Evolutionary conservation across 1,284 basidiomycete species (phyloP).

Genomic region (Phaffia rhodozyma): DNA sequence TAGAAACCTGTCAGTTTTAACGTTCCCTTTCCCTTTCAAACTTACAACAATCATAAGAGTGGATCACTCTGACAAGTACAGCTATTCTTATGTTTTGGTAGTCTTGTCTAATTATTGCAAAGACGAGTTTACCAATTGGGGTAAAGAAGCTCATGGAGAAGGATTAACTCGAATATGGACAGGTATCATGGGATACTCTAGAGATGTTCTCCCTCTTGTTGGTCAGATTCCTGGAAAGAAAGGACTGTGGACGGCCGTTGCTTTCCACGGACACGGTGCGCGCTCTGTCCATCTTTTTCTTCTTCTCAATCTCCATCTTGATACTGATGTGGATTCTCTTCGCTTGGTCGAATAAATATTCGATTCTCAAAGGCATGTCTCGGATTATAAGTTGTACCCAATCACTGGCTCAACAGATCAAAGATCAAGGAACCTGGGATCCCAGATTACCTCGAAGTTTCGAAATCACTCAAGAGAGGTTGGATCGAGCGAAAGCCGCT

Average conservation of each 20-base stretch:
- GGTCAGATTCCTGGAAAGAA: constrained; percentile 21
- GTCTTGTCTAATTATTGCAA: constrained; percentile 16
- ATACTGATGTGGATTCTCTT: not conserved
- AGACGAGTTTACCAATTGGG: constrained; percentile 23
- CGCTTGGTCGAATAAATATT: no score
- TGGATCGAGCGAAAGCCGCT: constrained; percentile 3
- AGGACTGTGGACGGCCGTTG: constrained; percentile 22
- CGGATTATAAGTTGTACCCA: constrained; percentile 22
- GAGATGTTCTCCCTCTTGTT: constrained; percentile 25
- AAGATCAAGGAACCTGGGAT: constrained; percentile 21
- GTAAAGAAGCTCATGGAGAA: constrained; percentile 22
- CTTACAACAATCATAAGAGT: not conserved
- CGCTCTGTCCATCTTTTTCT: not conserved
- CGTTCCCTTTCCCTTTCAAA: not conserved
- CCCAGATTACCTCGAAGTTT: constrained; percentile 15
- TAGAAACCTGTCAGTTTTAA: constrained; percentile 3
- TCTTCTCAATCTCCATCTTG: not conserved
- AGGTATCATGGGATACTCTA: constrained; percentile 24
- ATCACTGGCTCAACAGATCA: constrained; percentile 20
- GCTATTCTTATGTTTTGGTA: not conserved
- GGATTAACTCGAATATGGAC: constrained; percentile 24
- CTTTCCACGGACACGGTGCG: constrained; percentile 25
- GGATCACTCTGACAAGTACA: not conserved
- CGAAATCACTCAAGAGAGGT: constrained; percentile 18
- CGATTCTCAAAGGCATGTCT: not conserved